phyloP scores from a whole-genome alignment of 139 green algal species.

The Pleodorina starrii region DNA sequence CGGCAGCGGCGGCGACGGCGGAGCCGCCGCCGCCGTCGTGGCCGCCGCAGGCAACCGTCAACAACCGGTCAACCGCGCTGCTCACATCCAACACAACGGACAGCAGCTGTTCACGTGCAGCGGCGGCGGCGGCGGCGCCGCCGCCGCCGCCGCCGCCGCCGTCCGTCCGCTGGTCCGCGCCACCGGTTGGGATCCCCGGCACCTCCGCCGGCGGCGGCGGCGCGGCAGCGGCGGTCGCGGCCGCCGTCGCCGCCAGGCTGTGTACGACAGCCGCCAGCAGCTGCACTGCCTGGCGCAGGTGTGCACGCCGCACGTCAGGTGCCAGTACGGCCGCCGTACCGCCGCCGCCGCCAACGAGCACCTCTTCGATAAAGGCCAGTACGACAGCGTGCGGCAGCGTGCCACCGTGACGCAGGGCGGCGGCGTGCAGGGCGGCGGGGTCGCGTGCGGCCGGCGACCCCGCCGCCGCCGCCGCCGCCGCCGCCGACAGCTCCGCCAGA shows the following conservation, averaged over 20 bases:
- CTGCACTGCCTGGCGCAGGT: slow-evolving; percentile 16
- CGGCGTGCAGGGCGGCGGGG: not conserved
- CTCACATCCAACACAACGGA: not conserved
- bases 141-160: too few relatives aligned
- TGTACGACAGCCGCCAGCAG: slow-evolving; percentile 22
- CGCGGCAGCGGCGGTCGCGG: not conserved
- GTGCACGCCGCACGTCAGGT: not conserved
- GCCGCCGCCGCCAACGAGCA: not conserved
- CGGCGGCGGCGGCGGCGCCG: not conserved
- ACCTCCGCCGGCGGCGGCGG: not conserved
- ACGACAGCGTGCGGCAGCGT: slow-evolving; percentile 1
- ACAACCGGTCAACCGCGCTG: not conserved
- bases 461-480: not conserved
- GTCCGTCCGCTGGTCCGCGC: too few relatives aligned
- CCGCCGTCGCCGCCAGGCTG: not conserved
- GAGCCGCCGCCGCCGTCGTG: too few relatives aligned
- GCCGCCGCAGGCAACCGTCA: not conserved
- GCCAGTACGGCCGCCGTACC: not conserved
- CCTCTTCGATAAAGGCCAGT: not conserved
- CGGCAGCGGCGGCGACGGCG: not conserved
- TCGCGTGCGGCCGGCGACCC: not conserved
- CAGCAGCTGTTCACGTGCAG: slow-evolving; percentile 9
- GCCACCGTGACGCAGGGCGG: not conserved
- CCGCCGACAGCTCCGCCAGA: slow-evolving; percentile 7
- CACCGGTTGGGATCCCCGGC: too few relatives aligned